A percentile compares a stretch with the other conserved stretches of the same genome.
phyloP scores from a whole-genome alignment of 495 filamentous ascomycete species.

The Daldinia decipiens region DNA sequence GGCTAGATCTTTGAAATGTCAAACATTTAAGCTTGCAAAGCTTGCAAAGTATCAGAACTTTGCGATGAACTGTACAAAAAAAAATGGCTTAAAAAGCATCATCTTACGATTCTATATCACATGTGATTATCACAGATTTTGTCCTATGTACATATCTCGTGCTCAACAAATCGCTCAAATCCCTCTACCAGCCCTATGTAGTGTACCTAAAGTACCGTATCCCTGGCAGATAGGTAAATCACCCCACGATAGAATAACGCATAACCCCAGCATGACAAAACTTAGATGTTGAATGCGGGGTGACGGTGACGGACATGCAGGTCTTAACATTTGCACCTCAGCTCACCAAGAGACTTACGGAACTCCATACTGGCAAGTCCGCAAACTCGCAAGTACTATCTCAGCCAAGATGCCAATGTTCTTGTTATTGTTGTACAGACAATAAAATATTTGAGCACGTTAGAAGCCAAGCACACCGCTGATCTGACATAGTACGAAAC shows the following conservation, averaged over 20 bases:
- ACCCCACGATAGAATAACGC: constrained; percentile 27
- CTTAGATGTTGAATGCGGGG: constrained; percentile 35
- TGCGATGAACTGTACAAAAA: constrained; percentile 7
- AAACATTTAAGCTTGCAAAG: constrained; percentile 16
- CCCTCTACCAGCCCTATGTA: constrained; percentile 25
- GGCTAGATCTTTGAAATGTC: constrained; percentile 14
- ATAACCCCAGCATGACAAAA: constrained; percentile 12
- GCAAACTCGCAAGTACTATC: neutral
- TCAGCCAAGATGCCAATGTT: neutral
- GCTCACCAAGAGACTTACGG: constrained; percentile 13
- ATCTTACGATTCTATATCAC: constrained; percentile 22
- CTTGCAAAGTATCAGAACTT: constrained; percentile 1
- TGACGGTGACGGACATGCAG: constrained; percentile 38
- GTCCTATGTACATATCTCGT: neutral
- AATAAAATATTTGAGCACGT: neutral
- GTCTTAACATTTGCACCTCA: constrained; percentile 10
- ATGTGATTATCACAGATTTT: constrained; percentile 19
- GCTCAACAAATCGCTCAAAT: constrained; percentile 41
- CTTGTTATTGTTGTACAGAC: neutral
- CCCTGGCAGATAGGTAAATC: constrained; percentile 1
- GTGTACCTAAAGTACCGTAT: constrained; percentile 1
- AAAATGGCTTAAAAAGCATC: constrained; percentile 24
- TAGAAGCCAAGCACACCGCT: constrained; percentile 23
- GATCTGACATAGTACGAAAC: constrained; percentile 6
- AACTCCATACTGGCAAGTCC: constrained; percentile 30